Evolutionary conservation across 140 eudicot species (phyloP).

Genomic region (Flaveria floridana): DNA sequence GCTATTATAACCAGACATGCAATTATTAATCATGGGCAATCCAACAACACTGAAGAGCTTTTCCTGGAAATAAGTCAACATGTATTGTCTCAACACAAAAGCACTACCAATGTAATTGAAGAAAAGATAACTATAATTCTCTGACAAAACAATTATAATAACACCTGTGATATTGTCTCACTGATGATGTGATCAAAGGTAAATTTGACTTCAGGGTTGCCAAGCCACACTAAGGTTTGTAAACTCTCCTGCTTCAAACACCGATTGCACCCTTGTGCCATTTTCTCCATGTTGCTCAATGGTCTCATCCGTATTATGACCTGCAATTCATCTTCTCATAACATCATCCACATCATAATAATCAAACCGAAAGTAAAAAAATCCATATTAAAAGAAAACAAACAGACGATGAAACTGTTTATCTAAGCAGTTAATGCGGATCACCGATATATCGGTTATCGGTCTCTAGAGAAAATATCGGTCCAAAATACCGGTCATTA

Average conservation of each 20-base stretch:
- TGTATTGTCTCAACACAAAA: slow-evolving; percentile 11
- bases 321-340: slow-evolving; percentile 36
- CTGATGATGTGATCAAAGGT: slow-evolving; percentile 83
- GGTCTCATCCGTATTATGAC: slow-evolving; percentile 83
- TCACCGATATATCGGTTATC: too few species aligned
- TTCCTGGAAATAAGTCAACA: slow-evolving; percentile 48
- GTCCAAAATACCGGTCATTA: too few species aligned
- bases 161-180: slow-evolving; percentile 79
- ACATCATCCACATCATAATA: slow-evolving; percentile 10
- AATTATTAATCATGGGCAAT: slow-evolving; percentile 89
- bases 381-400: slow-evolving; percentile 5
- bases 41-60: slow-evolving; percentile 85
- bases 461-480: too few species aligned
- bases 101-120: background rate
- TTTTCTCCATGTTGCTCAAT: slow-evolving; percentile 53
- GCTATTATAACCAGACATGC: slow-evolving; percentile 95
- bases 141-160: background rate
- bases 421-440: too few species aligned
- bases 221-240: slow-evolving; percentile 72
- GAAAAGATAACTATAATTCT: slow-evolving; percentile 6
- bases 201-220: slow-evolving; percentile 83
- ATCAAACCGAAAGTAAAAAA: slow-evolving; percentile 11
- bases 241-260: slow-evolving; percentile 86
- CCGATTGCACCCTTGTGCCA: slow-evolving; percentile 62
- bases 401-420: slow-evolving; percentile 8